Evolutionary conservation across 2,329 filamentous ascomycete species (phyloP).

Genomic region (Penicillium frequentans): DNA sequence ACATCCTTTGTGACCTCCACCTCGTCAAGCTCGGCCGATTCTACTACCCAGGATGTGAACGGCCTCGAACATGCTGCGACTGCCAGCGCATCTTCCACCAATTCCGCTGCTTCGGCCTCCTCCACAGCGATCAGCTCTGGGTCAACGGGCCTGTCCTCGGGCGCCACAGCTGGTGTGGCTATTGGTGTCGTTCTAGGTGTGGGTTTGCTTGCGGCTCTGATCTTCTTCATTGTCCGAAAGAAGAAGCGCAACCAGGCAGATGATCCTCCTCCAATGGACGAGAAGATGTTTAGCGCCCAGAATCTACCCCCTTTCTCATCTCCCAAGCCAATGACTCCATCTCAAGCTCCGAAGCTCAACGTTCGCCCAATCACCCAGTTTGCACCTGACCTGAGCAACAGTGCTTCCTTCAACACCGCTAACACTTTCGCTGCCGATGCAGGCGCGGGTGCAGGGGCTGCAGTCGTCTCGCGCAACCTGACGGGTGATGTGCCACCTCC

Average conservation of each 20-base stretch:
- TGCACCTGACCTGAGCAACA: conserved; percentile 61
- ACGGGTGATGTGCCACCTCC: conserved; percentile 33
- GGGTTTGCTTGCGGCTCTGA: conserved; percentile 63
- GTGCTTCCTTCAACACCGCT: conserved; percentile 18
- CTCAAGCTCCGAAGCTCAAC: conserved; percentile 75
- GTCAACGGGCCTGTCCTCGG: conserved; percentile 42
- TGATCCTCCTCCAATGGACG: conserved; percentile 54
- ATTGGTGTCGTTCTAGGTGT: conserved; percentile 75
- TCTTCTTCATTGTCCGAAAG: conserved; percentile 73
- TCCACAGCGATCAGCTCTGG: conserved; percentile 22
- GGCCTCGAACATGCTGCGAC: background rate
- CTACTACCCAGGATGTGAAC: conserved; percentile 15
- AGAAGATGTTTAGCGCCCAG: conserved; percentile 55
- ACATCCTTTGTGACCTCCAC: conserved; percentile 21
- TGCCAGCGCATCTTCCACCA: conserved; percentile 16
- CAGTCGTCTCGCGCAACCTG: conserved; percentile 32
- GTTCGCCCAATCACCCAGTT: conserved; percentile 84
- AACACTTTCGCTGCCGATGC: conserved; percentile 19
- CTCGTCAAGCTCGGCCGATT: conserved; percentile 8
- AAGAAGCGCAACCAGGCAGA: conserved; percentile 61
- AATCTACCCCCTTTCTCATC: conserved; percentile 34
- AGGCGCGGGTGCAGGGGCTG: conserved; percentile 19
- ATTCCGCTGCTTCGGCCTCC: conserved; percentile 25
- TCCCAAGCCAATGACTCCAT: conserved; percentile 35
- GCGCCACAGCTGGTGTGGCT: conserved; percentile 75